Evolutionary conservation across 1,284 basidiomycete genomes (phyloP).

Genomic region (Rhodotorula glutinis): DNA sequence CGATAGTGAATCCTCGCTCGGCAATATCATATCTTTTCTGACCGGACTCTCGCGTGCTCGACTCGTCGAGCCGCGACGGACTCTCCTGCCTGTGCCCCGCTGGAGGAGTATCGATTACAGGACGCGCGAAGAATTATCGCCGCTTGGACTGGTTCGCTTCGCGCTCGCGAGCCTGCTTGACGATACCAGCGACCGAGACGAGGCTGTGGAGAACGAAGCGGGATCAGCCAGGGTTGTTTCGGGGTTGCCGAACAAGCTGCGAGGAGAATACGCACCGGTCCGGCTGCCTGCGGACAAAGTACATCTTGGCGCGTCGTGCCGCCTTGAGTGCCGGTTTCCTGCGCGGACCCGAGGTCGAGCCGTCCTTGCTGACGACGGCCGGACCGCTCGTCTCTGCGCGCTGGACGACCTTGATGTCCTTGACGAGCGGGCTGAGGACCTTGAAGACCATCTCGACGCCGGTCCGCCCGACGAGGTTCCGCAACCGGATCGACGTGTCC

Average conservation of each 20-base stretch:
- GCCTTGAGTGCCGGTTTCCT: slow-evolving; percentile 34
- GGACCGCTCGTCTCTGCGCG: slow-evolving; percentile 34
- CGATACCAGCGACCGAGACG: slow-evolving; percentile 30
- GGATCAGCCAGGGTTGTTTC: not conserved
- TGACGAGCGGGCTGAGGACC: slow-evolving; percentile 75
- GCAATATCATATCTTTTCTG: too few species aligned
- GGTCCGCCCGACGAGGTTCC: slow-evolving; percentile 82
- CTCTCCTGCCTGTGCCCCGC: too few species aligned
- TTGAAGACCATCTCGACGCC: slow-evolving; percentile 89
- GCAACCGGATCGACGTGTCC: slow-evolving; percentile 74
- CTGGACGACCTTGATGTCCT: slow-evolving; percentile 66
- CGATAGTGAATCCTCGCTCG: too few species aligned
- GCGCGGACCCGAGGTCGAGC: slow-evolving; percentile 19
- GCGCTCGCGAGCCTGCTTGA: slow-evolving; percentile 22
- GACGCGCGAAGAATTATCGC: not conserved
- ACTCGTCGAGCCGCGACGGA: too few species aligned
- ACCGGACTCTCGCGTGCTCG: too few species aligned
- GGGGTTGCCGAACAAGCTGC: too few species aligned
- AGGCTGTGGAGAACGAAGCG: slow-evolving; percentile 1
- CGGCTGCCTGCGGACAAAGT: slow-evolving; percentile 40
- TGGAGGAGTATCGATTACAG: not conserved
- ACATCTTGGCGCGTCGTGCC: slow-evolving; percentile 37
- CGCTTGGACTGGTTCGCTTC: slow-evolving; percentile 13
- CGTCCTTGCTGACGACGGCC: slow-evolving; percentile 24
- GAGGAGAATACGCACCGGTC: slow-evolving; percentile 20